These are phyloP conservation scores for Solanum chaucha DNA, from an alignment of 257 asterid species.

Conservation along the genomic window DNA sequence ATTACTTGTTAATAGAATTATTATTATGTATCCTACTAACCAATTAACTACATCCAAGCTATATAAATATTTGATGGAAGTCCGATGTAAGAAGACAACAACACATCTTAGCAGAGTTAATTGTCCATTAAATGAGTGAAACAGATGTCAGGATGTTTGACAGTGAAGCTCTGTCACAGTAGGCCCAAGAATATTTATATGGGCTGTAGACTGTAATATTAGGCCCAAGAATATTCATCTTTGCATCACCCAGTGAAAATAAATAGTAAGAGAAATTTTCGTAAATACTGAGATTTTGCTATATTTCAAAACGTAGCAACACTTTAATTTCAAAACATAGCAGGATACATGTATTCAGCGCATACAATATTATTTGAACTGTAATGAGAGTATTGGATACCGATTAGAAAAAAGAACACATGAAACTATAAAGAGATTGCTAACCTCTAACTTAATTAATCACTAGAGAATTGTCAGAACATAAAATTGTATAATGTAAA, in stretches of 20 bases:
- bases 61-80: not conserved
- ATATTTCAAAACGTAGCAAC: not conserved
- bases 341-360: not conserved
- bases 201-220: not conserved
- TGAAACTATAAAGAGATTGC: not conserved
- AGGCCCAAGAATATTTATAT: not conserved
- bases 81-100: not conserved
- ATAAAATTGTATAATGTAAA: too few species aligned
- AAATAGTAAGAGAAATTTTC: not conserved
- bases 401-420: too few species aligned
- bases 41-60: not conserved
- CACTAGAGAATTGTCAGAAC: not conserved
- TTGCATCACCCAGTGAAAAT: not conserved
- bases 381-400: too few species aligned
- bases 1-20: not conserved
- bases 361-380: too few species aligned
- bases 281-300: not conserved
- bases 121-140: not conserved
- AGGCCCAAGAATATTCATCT: not conserved
- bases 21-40: not conserved
- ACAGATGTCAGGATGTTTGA: not conserved
- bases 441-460: too few species aligned
- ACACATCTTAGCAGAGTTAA: not conserved
- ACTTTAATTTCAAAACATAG: not conserved
- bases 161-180: not conserved